Evolutionary conservation across 495 filamentous ascomycete genomes (phyloP), one percentile per base, ranked within the genome.

Genomic region (Hypoxylon intermedium): DNA sequence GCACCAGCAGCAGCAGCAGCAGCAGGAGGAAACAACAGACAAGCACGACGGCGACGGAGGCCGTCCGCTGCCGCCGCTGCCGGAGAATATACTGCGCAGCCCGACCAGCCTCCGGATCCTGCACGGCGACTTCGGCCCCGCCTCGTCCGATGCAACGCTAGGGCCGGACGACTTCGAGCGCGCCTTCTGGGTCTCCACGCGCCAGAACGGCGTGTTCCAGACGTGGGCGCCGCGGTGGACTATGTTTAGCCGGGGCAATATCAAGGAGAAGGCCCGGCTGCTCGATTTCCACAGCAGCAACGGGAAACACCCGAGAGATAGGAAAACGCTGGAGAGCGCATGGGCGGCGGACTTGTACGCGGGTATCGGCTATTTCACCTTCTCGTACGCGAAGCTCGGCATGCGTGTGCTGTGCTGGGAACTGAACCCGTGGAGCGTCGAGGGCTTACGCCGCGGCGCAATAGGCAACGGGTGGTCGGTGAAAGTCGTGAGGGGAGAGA

Each of bases 361-460:
- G 2, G 93, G 93, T 0, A 95, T 97, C 57, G 93, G 93, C 1
- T 97, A 97, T 71, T 97, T 97, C 71, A 82, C 88, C 12, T 93
- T 96, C 60, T 86, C 83, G 28, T 96, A 94, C 67, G 77, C 86
- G 15, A 80, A 77, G 54, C 78, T 88, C n/a, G 92, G 92, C 0
- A 76, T 90, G 52, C 79, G 83, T 42, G 88, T 96, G 6, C 76
- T 93, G 54, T 89, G 91, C 63, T 97, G 89, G 89, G 93, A 97
- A 69, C 72, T 97, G 18, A 97, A 92, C 74, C 82, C 84, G 3
- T 96, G 91, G 91, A 91, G 88, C 58, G 83, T 92, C 0, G 93
- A 96, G 72, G 93, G 91, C 0, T 67, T 96, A 50, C 73, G 82
- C 34, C 78, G 90, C 31, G 93, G 93, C 0, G 88, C 88, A 33